Evolutionary conservation across 2,329 filamentous ascomycete species (phyloP), one percentile per base, ranked within the genome.

Genomic region (Aspergillus sp.): DNA sequence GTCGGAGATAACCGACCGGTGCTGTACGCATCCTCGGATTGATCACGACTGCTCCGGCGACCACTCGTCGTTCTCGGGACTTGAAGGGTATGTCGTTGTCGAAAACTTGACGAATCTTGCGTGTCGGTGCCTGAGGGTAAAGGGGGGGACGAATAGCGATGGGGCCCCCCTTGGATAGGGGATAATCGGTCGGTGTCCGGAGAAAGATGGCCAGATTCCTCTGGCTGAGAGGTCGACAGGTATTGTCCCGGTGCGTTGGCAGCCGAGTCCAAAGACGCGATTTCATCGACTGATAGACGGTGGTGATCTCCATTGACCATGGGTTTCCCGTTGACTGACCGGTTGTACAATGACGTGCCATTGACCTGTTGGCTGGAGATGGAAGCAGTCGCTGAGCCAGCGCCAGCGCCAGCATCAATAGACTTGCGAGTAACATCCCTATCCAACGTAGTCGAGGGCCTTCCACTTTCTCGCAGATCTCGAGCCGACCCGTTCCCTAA

Each of bases 71-170:
- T 66, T 65, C 84, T 87, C 6, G 90, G 90, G 0, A 95, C 88
- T 66, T 95, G 89, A 27, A 96, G 76, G 0, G 89, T 95, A 68
- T 95, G 86, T 52, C 90, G 82, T 48, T 95, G 88, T 64, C 86
- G 85, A 39, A 91, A 71, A 43, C 79, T 71, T 10, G 75, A 73
- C 7, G 79, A 72, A 33, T 82, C 75, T 36, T 79, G 76, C 42
- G 70, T 68, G 54, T 81, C 79, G 57, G 79, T 59, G 40, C 62
- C 51, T 4, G 83, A 75, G 7, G 85, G 82, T 2, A 83, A 82
- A 5, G 62, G 62, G 5, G 67, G 68, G 9, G 68, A 69, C 7
- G 68, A 69, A 45, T 68, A 65, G 40, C 66, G 64, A 45, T 67
- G 56, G 9, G 59, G 51, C 34, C 49, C 49, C 43, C 48, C 61